Base-by-base conservation (phyloP, 1,284 basidiomycete genomes). In the Marasmius oreades region DNA sequence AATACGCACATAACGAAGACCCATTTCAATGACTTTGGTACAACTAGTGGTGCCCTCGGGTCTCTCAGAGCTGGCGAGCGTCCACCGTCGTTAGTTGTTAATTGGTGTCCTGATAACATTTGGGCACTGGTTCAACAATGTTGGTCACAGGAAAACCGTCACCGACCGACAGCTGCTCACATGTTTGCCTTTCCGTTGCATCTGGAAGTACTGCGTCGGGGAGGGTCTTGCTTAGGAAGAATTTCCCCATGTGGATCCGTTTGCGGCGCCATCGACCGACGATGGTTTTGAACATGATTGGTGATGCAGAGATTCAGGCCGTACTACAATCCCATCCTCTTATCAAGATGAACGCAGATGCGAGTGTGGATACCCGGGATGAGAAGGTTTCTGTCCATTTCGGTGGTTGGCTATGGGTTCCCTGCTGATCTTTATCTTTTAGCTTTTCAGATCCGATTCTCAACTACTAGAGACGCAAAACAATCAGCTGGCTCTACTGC, bases 321-420 rank as follows among this genome's bases (percentile, higher is more conserved):
- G 65, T 83, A 1, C 73, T 78, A 0, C 51, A 61, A n/a, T n/a
- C n/a, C 5, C 39, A 55, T 0, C 0, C 65, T 0, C 34, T 87
- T 2, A 56, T 60, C 2, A 55, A 54, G 36, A 61, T 83, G 44
- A 83, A 74, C 66, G 60, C 64, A 34, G 84, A 86, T 22, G 44
- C 77, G 14, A 78, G 77, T 1, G 24, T 84, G 4, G 70, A 63
- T 0, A 77, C 72, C 10, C 28, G 64, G 6, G 71, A 74, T 0
- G 88, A 90, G 26, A 88, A 85, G 78, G 87, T 88, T 54, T 47
- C 73, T 67, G 37, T 46, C 52, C 36, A 39, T 47, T 53, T 53
- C 24, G 20, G 39, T 22, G 37, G 26, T 42, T 53, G 28, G 23
- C 16, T 55, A 34, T 44, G 26, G 26, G 11, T 10, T 10, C 22